Conservation (phyloP, 2,329 filamentous ascomycete species). For the Ceratocystis alfenasii region DNA sequence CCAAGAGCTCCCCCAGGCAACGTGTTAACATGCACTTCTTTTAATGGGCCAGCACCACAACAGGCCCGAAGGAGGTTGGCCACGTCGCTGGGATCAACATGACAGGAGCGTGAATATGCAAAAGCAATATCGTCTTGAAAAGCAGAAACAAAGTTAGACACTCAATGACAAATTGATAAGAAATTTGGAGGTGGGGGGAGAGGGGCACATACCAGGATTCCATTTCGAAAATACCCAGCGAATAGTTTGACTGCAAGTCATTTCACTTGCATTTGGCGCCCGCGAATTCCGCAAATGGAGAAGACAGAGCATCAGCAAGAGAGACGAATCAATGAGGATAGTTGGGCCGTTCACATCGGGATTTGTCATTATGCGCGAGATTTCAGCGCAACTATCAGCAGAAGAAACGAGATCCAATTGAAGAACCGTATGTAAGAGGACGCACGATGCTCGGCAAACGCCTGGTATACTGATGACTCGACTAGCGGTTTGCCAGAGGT, state of each 20-base stretch:
- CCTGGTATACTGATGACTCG: slow-evolving; percentile 57
- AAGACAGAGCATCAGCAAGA: slow-evolving; percentile 59
- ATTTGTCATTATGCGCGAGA: slow-evolving; percentile 60
- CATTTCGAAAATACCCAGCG: slow-evolving; percentile 74
- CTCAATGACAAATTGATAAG: too few species aligned
- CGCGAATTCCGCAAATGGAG: slow-evolving; percentile 54
- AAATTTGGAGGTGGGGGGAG: too few species aligned
- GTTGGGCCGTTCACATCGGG: slow-evolving; percentile 74
- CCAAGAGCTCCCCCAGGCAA: slow-evolving; percentile 38
- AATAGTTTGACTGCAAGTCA: slow-evolving; percentile 58
- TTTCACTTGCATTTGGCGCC: slow-evolving; percentile 55
- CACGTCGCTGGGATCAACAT: slow-evolving; percentile 54
- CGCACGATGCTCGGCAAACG: slow-evolving; percentile 65
- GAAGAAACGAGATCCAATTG: slow-evolving; percentile 54
- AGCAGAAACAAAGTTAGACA: slow-evolving; percentile 19
- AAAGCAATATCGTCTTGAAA: slow-evolving; percentile 52
- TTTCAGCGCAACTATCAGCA: slow-evolving; percentile 52
- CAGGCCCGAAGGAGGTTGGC: slow-evolving; percentile 58
- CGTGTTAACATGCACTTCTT: slow-evolving; percentile 28
- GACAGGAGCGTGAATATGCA: slow-evolving; percentile 50
- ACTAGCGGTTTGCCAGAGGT: slow-evolving; percentile 62
- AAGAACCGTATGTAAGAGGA: slow-evolving; percentile 58
- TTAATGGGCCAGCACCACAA: slow-evolving; percentile 40
- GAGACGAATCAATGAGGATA: slow-evolving; percentile 64
- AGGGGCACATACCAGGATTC: slow-evolving; percentile 54